phyloP scores from a whole-genome alignment of 2,329 filamentous ascomycete species.

The Sporothrix pseudoabietina region DNA sequence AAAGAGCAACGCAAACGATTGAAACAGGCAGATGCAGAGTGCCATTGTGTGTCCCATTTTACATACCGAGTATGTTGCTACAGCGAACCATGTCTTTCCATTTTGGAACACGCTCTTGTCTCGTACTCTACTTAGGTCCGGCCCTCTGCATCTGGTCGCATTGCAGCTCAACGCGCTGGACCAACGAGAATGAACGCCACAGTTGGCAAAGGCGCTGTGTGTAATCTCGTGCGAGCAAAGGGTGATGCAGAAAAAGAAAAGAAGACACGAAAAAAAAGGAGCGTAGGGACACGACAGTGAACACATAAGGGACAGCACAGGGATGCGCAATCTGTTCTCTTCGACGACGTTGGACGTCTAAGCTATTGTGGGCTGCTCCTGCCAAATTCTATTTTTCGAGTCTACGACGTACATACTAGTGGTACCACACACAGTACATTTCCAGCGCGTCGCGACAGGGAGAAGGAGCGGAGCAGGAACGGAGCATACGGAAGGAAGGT shows the following conservation, averaged over 20 bases:
- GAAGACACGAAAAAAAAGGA: background rate
- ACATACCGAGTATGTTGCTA: background rate
- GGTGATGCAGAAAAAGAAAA: background rate
- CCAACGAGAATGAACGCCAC: constrained; percentile 16
- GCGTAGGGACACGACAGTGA: background rate
- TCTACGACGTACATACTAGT: too few species aligned
- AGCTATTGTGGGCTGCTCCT: too few species aligned
- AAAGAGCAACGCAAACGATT: too few species aligned
- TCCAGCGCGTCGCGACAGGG: background rate
- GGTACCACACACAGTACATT: too few species aligned
- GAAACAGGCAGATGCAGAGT: background rate
- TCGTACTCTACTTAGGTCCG: background rate
- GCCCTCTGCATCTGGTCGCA: background rate
- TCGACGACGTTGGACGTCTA: background rate
- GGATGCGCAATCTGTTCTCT: constrained; percentile 18
- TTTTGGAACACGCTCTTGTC: background rate
- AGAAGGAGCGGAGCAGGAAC: background rate
- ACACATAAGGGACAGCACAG: background rate
- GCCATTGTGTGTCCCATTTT: background rate
- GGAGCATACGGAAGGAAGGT: constrained; percentile 3
- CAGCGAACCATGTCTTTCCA: background rate
- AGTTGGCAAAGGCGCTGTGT: background rate
- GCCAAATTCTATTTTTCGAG: background rate
- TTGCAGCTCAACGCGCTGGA: background rate
- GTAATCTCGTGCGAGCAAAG: background rate